Evolutionary conservation across 306 rosid genomes (phyloP), one percentile per base, ranked within the genome.

Genomic region (Nissolia schottii): DNA sequence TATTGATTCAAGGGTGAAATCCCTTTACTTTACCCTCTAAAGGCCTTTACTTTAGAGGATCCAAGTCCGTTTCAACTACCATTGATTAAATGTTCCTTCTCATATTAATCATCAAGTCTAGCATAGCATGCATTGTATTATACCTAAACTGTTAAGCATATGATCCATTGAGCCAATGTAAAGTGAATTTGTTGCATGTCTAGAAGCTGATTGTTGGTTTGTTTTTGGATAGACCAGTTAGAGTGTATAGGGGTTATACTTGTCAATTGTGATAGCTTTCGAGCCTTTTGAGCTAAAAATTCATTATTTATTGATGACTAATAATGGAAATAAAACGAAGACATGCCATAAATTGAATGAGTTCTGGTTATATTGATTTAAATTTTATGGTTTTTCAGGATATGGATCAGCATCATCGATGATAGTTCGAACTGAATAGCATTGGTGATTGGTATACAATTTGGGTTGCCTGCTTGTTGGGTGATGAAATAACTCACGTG

Each of bases 401-500:
- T 71, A 60, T 40, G 49, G 75, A 73, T 56, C 77, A 72, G 60
- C 84, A 67, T 64, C 53, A 5, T 69, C 57, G 73, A 41, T 27
- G 69, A 31, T 53, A 61, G 64, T 77, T 74, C 34, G 74, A 81
- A 58, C 49, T 61, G 77, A 78, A 80, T 72, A 79, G 57, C 34
- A 62, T 41, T 71, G 77, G 69, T 79, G 86, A 64, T 56, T 18
- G 28, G 38, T 40, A 37, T 61, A 28, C 70, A 32, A 25, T 38
- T 72, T 64, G 70, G 80, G 63, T 54, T 80, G 83, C 86, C 81
- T 81, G 32, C 71, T 64, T 73, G 70, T 82, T 77, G 59, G 80
- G 84, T 81, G 94, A 86, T 78, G 81, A 81, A 65, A 68, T 90
- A 80, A 86, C 73, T 65, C 80, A 43, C 83, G 83, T 82, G 86